Base-by-base conservation (phyloP, 1,284 basidiomycete genomes). In the Omphalotus olearius region DNA sequence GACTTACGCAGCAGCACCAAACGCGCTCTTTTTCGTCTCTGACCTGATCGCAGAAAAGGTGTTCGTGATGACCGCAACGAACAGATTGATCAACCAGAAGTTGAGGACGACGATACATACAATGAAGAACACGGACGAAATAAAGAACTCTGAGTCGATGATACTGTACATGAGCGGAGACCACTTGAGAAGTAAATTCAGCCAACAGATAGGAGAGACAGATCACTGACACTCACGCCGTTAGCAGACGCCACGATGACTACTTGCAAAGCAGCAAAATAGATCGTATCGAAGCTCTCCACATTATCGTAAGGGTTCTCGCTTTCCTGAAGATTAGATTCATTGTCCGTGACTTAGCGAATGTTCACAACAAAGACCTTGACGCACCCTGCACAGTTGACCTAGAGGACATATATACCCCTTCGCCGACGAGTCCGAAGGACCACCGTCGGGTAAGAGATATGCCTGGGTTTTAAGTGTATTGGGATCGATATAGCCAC, bases 31-130 rank as follows among this genome's bases (percentile, higher is more conserved):
- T 66, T 90, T 85, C 1, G 95, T 98, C 60, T 92, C 85, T 5
- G 85, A 80, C 17, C 93, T 79, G 56, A 98, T 96, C 13, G 89
- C 91, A 20, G 85, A 86, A 67, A 99, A 99, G 0, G 92, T 93
- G 66, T 94, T 93, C 40, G 94, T 94, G 60, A 98, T 97, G 40
- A 98, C 95, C 26, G 95, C 96, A 54, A 98, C 93, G 66, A 98
- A 91, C 54, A 97, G 70, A 66, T 97, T 96, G 74, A 96, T 88
- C 52, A 98, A 74, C 92, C 93, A 96, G 64, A 95, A 91, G 67
- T 96, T 95, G 59, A 96, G 77, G 9, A 96, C 79, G 57, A 96
- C 72, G 55, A 94, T 73, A 53, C 85, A 87, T 50, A 88, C 69
- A 59, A 98, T 88, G 72, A 94, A 98, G 71, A 93, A 98, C 56